Percentiles rank a stretch among this genome's conserved stretches.
These are phyloP conservation scores for Candida adriatica DNA, from an alignment of 805 yeast species.

Conservation along the genomic window DNA sequence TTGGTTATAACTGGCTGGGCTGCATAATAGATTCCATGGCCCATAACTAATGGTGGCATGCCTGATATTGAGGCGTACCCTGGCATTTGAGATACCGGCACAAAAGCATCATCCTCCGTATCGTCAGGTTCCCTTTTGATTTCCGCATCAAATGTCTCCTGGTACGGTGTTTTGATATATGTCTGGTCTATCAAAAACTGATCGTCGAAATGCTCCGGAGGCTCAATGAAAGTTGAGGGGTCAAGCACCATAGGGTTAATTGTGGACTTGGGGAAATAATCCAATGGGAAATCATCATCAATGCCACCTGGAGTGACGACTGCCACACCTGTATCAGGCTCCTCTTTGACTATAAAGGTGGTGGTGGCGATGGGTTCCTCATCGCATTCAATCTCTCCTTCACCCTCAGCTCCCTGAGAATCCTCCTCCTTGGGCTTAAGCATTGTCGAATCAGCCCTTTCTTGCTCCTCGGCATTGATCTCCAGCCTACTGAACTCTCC, in stretches of 20 bases:
- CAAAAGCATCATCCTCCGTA: slow-evolving; percentile 5
- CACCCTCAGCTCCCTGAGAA: not conserved
- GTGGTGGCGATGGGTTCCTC: slow-evolving; percentile 4
- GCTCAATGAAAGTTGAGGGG: slow-evolving; percentile 29
- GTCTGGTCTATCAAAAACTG: slow-evolving; percentile 48
- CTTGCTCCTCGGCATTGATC: slow-evolving; percentile 30
- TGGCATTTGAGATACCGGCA: slow-evolving; percentile 8
- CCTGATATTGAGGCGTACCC: not conserved
- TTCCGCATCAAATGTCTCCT: slow-evolving; percentile 13
- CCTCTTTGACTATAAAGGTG: slow-evolving; percentile 18
- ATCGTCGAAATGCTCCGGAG: slow-evolving; percentile 30
- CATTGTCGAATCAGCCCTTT: slow-evolving; percentile 4
- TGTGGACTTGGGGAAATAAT: slow-evolving; percentile 43
- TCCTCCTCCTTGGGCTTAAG: not conserved
- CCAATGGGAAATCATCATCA: slow-evolving; percentile 63
- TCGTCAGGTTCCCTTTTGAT: slow-evolving; percentile 1
- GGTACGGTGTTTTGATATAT: slow-evolving; percentile 33
- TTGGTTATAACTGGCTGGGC: slow-evolving; percentile 17
- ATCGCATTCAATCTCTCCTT: slow-evolving; percentile 1
- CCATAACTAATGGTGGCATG: not conserved
- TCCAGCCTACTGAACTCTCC: no score
- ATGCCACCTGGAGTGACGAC: slow-evolving; percentile 17
- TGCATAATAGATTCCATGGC: slow-evolving; percentile 3
- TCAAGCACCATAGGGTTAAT: slow-evolving; percentile 18
- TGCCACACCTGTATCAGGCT: slow-evolving; percentile 13